Evolutionary conservation across 345 rosid species (phyloP), one percentile per base, ranked within the genome.

Genomic region (Rhodomyrtus tomentosa): DNA sequence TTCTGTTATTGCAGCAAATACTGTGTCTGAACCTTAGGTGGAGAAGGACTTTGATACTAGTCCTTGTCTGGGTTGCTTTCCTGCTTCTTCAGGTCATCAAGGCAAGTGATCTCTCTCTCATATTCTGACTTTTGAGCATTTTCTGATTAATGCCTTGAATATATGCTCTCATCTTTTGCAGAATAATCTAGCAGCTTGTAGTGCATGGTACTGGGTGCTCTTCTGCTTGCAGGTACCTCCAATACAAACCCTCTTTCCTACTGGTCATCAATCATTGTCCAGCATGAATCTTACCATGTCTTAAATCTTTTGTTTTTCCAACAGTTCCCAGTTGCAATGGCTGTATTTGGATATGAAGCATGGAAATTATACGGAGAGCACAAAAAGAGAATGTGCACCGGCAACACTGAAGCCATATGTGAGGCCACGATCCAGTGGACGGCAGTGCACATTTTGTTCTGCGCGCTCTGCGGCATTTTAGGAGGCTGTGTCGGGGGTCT

Each of bases 401-500:
- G 98, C 42, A 93, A 93, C 88, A 86, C 90, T 29, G 97, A 95
- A 86, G 29, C 88, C 82, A 87, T 96, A 7, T 96, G 99, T 32
- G 98, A 90, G 88, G 99, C 99, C 86, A 93, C 98, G 1, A 96
- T 96, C 48, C 93, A 91, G 85, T 96, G 99, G 99, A 95, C 94
- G 14, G 89, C 93, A 42, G 22, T 91, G 84, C 91, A 96, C 87
- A 90, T 97, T 81, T 86, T 90, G 76, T 94, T 97, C 84, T 95
- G 98, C 85, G 98, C 98, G 50, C 89, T 96, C 2, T 96, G 98
- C 85, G 98, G 98, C 40, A 87, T 93, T 85, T 76, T 92, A 27
- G 99, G 99, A 72, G 99, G 98, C 48, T 90, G 93, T 0, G 99
- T 96, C 1, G 99, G 99, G 5, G 99, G 99, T 83, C 92, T 96